Percentiles rank a stretch among this genome's conserved stretches.
Conservation (phyloP, 1,139 yeast species). For the Entelexis sorbosivorans region DNA sequence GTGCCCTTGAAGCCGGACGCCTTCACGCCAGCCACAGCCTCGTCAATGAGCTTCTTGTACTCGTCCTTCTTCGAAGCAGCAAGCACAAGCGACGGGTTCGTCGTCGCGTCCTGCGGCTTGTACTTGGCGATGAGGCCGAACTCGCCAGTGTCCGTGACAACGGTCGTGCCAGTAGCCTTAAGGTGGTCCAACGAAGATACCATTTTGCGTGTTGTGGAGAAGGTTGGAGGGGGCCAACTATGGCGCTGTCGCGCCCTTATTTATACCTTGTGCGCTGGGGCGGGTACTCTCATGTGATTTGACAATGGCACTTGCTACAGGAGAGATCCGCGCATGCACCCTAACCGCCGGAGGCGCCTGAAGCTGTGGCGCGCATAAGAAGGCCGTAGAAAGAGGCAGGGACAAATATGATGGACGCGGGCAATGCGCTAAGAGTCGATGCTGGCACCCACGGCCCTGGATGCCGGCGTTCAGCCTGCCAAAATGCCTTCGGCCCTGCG, state of each 20-base stretch:
- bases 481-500: no score
- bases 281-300: slow-evolving; percentile 10
- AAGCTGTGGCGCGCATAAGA: slow-evolving; percentile 1
- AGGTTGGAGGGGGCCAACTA: not conserved
- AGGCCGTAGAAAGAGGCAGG: not conserved
- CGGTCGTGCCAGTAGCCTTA: slow-evolving; percentile 89
- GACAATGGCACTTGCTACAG: slow-evolving; percentile 1
- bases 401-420: no score
- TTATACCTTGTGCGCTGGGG: not conserved
- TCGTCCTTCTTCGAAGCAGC: slow-evolving; percentile 90
- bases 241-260: not conserved
- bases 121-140: slow-evolving; percentile 94
- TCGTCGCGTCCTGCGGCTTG: slow-evolving; percentile 98
- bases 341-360: not conserved
- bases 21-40: slow-evolving; percentile 82
- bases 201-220: slow-evolving; percentile 11
- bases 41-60: slow-evolving; percentile 80
- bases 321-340: not conserved
- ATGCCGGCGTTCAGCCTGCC: no score
- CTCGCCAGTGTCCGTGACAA: slow-evolving; percentile 98
- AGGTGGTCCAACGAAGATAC: slow-evolving; percentile 75
- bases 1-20: slow-evolving; percentile 40
- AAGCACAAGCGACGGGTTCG: slow-evolving; percentile 94
- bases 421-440: no score
- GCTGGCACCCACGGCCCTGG: no score